These are phyloP conservation scores for Auriscalpium vulgare DNA, from an alignment of 768 basidiomycete genomes.

Conservation along the genomic window DNA sequence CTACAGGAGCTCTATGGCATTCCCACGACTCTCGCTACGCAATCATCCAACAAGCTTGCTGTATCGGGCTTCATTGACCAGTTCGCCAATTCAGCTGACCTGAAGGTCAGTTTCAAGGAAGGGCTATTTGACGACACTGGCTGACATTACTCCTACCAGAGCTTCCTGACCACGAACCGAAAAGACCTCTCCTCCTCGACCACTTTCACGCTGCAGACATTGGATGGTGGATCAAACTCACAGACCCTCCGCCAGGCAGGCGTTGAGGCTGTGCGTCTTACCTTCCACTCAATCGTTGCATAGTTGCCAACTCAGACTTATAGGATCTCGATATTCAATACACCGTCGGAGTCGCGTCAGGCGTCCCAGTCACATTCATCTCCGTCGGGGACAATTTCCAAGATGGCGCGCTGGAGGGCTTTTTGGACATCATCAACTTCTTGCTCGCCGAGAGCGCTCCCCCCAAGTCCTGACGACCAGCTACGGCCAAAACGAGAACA, in stretches of 20 bases:
- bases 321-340: conserved; percentile 18
- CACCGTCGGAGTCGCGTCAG: conserved; percentile 13
- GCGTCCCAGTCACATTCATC: conserved; percentile 19
- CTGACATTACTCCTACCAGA: background rate
- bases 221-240: conserved; percentile 15
- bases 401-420: conserved; percentile 13
- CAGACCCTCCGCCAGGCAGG: conserved; percentile 8
- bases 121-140: background rate
- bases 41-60: conserved; percentile 8
- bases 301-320: too few relatives aligned
- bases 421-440: conserved; percentile 11
- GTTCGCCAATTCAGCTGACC: conserved; percentile 14
- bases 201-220: conserved; percentile 9
- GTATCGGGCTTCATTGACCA: conserved; percentile 14
- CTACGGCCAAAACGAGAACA: conserved; percentile 5
- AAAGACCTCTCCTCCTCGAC: conserved; percentile 5
- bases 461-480: conserved; percentile 6
- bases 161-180: conserved; percentile 5
- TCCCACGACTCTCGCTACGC: conserved; percentile 7
- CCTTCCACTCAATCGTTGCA: too few relatives aligned
- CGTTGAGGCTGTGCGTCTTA: conserved; percentile 10
- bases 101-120: background rate
- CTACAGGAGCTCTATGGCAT: conserved; percentile 16
- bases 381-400: conserved; percentile 17
- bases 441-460: conserved; percentile 3